Percentiles rank a stretch among this genome's conserved stretches.
These are phyloP conservation scores for Leccinum ochraceum DNA, from an alignment of 768 basidiomycete species.

Conservation along the genomic window DNA sequence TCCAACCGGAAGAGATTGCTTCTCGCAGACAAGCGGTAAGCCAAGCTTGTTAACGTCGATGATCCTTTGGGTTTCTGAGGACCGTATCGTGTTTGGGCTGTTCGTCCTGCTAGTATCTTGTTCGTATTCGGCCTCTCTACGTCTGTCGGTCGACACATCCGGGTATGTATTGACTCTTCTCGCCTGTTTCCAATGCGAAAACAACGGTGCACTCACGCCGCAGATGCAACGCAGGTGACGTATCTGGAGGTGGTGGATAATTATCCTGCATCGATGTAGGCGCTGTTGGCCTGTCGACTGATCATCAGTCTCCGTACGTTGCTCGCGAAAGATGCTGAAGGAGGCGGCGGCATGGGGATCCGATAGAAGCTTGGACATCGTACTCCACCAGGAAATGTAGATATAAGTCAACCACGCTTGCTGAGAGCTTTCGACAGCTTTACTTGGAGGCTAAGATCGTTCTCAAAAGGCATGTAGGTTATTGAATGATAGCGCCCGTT, in stretches of 20 bases:
- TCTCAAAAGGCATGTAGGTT: too few species aligned
- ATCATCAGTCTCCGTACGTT: constrained; percentile 9
- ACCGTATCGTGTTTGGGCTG: too few species aligned
- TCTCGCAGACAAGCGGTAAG: constrained; percentile 15
- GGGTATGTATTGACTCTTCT: not conserved
- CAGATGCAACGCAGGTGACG: not conserved
- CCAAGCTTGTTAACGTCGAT: not conserved
- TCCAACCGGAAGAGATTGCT: not conserved
- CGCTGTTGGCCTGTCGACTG: constrained; percentile 10
- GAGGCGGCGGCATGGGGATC: not conserved
- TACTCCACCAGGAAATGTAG: too few species aligned
- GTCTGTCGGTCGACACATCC: not conserved
- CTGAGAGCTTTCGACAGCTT: too few species aligned
- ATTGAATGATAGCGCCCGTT: too few species aligned
- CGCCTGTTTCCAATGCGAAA: not conserved
- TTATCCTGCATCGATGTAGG: constrained; percentile 6
- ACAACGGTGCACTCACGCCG: not conserved
- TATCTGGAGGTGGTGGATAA: constrained; percentile 10
- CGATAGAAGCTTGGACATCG: too few species aligned
- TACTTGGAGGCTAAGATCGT: too few species aligned
- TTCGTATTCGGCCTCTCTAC: too few species aligned
- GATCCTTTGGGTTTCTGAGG: too few species aligned
- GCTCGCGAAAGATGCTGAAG: not conserved
- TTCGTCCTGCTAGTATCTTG: too few species aligned
- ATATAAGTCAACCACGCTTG: too few species aligned